phyloP scores from a whole-genome alignment of 169 alveolate genomes.

The Gregarina niphandrodes region DNA sequence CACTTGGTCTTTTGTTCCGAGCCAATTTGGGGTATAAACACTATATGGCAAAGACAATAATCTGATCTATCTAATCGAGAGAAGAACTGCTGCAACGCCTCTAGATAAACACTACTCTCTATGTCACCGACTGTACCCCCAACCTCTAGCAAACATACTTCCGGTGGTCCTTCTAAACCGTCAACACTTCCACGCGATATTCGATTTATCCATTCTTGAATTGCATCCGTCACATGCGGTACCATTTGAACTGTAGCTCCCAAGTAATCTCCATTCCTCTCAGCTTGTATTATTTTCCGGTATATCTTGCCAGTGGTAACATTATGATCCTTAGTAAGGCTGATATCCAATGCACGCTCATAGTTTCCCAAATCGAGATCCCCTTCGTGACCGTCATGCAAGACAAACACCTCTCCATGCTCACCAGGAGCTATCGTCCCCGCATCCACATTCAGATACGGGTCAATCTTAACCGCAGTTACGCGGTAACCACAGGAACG shows the following conservation, averaged over 20 bases:
- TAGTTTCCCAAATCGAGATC: conserved; percentile 92
- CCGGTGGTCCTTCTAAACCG: conserved; percentile 41
- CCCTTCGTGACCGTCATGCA: conserved; percentile 90
- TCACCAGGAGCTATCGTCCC: conserved; percentile 80
- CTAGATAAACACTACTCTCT: conserved; percentile 69
- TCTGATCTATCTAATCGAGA: no score
- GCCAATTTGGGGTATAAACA: conserved; percentile 54
- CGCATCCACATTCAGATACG: conserved; percentile 58
- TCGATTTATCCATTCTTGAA: conserved; percentile 48
- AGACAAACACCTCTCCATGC: conserved; percentile 81
- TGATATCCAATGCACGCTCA: conserved; percentile 67
- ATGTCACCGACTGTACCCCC: conserved; percentile 92
- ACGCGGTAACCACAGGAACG: conserved; percentile 55
- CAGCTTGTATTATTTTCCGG: conserved; percentile 55
- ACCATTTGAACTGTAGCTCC: conserved; percentile 77
- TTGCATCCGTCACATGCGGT: conserved; percentile 36
- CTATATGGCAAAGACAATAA: no score
- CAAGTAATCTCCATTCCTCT: conserved; percentile 72
- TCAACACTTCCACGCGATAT: conserved; percentile 36
- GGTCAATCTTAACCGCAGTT: conserved; percentile 82
- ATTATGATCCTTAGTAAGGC: conserved; percentile 53
- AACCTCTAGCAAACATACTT: conserved; percentile 73
- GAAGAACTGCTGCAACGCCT: conserved; percentile 65
- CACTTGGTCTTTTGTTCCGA: conserved; percentile 75
- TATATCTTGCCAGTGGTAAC: conserved; percentile 79